phyloP scores from a whole-genome alignment of 208 protist genomes.

The Trypanosomatidae sp. region DNA sequence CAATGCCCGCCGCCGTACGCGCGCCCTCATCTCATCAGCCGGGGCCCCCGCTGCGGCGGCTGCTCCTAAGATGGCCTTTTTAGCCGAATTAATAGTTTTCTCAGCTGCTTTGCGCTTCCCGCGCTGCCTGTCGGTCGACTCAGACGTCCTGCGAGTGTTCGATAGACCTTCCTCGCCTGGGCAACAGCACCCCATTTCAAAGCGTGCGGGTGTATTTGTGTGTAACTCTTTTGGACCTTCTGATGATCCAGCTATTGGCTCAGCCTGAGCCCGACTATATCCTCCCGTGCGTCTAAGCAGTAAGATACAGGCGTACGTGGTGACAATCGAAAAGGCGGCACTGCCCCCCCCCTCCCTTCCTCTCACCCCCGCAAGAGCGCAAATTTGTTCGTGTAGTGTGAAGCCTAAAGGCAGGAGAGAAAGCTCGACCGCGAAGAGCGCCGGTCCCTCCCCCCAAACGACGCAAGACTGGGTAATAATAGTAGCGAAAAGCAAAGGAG shows the following conservation, averaged over 20 bases:
- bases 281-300: not conserved
- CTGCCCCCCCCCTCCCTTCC: not conserved
- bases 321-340: not conserved
- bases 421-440: too few species aligned
- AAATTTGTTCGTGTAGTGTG: not conserved
- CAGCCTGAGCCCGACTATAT: not conserved
- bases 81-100: not conserved
- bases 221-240: too few species aligned
- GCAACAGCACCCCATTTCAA: slow-evolving; percentile 15
- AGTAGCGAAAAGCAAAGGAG: not conserved
- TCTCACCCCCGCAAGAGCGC: not conserved
- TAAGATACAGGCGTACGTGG: too few species aligned
- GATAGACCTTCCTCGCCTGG: not conserved
- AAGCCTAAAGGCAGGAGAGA: too few species aligned
- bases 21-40: slow-evolving; percentile 35
- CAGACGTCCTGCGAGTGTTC: not conserved
- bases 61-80: slow-evolving; percentile 4
- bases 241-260: not conserved
- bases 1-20: slow-evolving; percentile 32
- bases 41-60: slow-evolving; percentile 8
- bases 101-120: not conserved
- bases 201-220: not conserved
- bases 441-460: too few species aligned
- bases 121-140: not conserved
- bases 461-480: too few species aligned